Evolutionary conservation across 164 flowering plant species (phyloP), one percentile per base, ranked within the genome.

Genomic region (Euptelea pleiosperma): DNA sequence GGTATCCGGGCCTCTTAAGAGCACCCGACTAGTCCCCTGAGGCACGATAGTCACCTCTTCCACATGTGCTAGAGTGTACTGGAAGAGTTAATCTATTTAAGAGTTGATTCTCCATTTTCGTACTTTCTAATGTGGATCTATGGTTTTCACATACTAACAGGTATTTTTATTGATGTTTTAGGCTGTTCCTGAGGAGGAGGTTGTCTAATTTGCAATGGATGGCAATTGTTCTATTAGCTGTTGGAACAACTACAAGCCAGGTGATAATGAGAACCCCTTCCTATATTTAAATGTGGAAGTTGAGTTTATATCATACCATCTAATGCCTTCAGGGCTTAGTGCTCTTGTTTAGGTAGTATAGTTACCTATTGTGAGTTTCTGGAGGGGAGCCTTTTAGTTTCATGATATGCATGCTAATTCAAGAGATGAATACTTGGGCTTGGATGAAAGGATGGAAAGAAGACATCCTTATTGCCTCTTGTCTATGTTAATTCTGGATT

Each of bases 171-270:
- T 67, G 37, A 22, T 66, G 31, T 63, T 67, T 46, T 64, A 93
- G 98, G 85, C 52, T 92, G 64, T 92, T 93, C 60, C 67, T 93
- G 70, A 76, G 69, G 79, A 82, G 75, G 74, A 93, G 81, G 70
- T 79, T 93, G 44, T 83, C 94, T 24, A 87, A 78, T 59, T 71
- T 93, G 69, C 97, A 90, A 67, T 93, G 98, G 98, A 83, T 93
- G 86, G 98, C 97, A 34, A 82, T 93, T 68, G 70, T 83, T 63
- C 76, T 94, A 21, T 70, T 94, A 68, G 95, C 99, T 66, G 70
- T 94, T 72, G 99, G 99, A 48, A 94, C 99, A 60, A 94, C 97
- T 45, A 91, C 96, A 25, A 94, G 99, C 75, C 99, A 94, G 95
- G 97, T 88, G 50, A 52, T 46, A 25, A 6, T 40, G 24, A 37